These are phyloP conservation scores for Periglandula ipomoeae DNA, from an alignment of 2,329 filamentous ascomycete species.

Conservation along the genomic window DNA sequence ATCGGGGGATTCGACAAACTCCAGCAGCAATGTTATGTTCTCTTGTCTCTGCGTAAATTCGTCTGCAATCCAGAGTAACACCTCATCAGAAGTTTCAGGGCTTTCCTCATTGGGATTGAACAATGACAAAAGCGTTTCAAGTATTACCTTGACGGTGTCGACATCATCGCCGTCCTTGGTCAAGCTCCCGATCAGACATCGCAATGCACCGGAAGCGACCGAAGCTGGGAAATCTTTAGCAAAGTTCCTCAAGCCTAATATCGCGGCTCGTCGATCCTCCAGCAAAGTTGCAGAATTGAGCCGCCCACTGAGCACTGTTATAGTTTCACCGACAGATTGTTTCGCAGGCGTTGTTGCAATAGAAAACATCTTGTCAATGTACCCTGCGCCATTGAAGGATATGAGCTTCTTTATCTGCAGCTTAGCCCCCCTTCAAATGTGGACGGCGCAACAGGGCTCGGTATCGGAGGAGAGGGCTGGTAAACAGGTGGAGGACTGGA, in stretches of 20 bases:
- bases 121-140: slow-evolving; percentile 92
- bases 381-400: slow-evolving; percentile 21
- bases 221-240: slow-evolving; percentile 94
- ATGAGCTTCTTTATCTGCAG: neutral
- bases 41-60: slow-evolving; percentile 97
- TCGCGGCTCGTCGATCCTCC: slow-evolving; percentile 88
- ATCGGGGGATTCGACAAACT: slow-evolving; percentile 77
- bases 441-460: neutral
- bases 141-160: slow-evolving; percentile 87
- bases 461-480: neutral
- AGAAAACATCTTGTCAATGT: slow-evolving; percentile 44
- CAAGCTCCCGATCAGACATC: slow-evolving; percentile 77
- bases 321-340: slow-evolving; percentile 93
- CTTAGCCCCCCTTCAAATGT: neutral
- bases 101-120: slow-evolving; percentile 66
- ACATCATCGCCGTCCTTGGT: slow-evolving; percentile 87
- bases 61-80: slow-evolving; percentile 90
- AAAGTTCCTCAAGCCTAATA: slow-evolving; percentile 87
- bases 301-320: slow-evolving; percentile 78
- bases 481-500: too few relatives aligned
- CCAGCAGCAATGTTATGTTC: slow-evolving; percentile 84
- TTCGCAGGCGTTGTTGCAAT: slow-evolving; percentile 72
- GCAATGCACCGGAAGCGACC: slow-evolving; percentile 85
- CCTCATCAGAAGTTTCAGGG: slow-evolving; percentile 91
- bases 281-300: slow-evolving; percentile 83